Evolutionary conservation across 2,329 filamentous ascomycete genomes (phyloP).

Genomic region (Knoxdaviesia proteae): DNA sequence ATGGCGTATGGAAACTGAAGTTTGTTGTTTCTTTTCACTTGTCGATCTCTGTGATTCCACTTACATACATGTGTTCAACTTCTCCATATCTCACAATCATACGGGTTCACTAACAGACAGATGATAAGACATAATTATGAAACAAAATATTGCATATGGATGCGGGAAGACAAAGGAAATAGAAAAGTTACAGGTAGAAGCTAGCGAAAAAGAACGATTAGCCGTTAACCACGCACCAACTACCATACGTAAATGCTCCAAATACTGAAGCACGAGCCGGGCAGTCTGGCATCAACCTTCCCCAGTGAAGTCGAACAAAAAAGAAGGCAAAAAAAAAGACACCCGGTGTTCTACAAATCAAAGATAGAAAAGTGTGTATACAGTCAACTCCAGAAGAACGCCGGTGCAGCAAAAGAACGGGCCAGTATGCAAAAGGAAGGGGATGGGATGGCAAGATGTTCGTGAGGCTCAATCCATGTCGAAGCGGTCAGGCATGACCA

Average conservation of each 20-base stretch:
- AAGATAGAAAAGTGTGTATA: background rate
- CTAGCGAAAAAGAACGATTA: background rate
- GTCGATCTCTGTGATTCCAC: too few relatives aligned
- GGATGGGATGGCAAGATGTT: background rate
- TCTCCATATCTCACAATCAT: too few relatives aligned
- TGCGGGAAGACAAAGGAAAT: background rate
- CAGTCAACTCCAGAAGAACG: too few relatives aligned
- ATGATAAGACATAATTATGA: background rate
- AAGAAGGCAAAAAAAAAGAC: background rate
- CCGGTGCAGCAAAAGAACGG: too few relatives aligned
- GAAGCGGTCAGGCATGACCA: slow-evolving; percentile 71
- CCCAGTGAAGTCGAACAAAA: background rate
- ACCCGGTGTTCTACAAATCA: background rate
- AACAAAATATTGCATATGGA: background rate
- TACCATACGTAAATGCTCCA: background rate
- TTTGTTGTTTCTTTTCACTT: too few relatives aligned
- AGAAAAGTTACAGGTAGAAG: background rate
- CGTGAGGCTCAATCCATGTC: slow-evolving; percentile 25
- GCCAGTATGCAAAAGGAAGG: background rate
- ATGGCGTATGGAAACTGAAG: too few relatives aligned
- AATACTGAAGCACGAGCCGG: background rate
- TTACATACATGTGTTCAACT: too few relatives aligned
- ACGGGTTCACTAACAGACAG: too few relatives aligned
- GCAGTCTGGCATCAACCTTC: too few relatives aligned
- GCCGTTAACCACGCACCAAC: background rate